Base-by-base conservation (phyloP, 2,329 filamentous ascomycete genomes). In the Paecilomyces formosus region DNA sequence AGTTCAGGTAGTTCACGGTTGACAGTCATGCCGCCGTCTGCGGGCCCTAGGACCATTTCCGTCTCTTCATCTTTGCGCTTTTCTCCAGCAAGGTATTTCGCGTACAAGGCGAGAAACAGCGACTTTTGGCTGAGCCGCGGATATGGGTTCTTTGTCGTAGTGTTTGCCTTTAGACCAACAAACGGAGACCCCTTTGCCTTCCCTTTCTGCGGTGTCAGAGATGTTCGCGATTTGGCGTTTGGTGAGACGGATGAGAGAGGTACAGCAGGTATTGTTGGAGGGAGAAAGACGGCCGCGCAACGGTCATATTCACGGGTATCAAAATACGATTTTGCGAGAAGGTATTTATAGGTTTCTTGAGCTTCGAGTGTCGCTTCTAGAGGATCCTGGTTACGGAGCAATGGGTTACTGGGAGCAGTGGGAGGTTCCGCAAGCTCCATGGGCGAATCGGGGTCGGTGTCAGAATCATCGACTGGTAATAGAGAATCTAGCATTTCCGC, bases 31-130 rank as follows among this genome's bases (percentile, higher is more conserved):
- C 92, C 92, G 13, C 91, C 86, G 74, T 99, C 94, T 59, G 92
- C 87, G 1, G 94, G 93, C 0, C 94, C 94, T 75, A 97, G 85
- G 55, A 99, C 90, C 89, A 97, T 97, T 76, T 99, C 94, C 22
- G 90, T 91, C 59, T 97, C 93, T 74, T 99, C 94, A 67, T 96
- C 90, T 74, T 93, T 96, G 63, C 90, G 86, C 79, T 97, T 97
- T 79, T 99, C 94, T 1, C 94, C 94, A 0, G 92, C 89, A 63
- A 97, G 84, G 70, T 92, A 92, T 70, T 93, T 95, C 52, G 94
- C 90, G 68, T 99, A 99, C 3, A 97, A 79, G 0, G 92, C 89
- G 11, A 99, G 81, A 69, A 99, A 99, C 21, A 97, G 76, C 56
- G 93, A 92, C 75, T 93, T 95, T 72, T 97, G 92, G 70, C 92